These are phyloP conservation scores for Cinnamomum chago DNA, from an alignment of 164 flowering plant genomes.

Conservation along the genomic window DNA sequence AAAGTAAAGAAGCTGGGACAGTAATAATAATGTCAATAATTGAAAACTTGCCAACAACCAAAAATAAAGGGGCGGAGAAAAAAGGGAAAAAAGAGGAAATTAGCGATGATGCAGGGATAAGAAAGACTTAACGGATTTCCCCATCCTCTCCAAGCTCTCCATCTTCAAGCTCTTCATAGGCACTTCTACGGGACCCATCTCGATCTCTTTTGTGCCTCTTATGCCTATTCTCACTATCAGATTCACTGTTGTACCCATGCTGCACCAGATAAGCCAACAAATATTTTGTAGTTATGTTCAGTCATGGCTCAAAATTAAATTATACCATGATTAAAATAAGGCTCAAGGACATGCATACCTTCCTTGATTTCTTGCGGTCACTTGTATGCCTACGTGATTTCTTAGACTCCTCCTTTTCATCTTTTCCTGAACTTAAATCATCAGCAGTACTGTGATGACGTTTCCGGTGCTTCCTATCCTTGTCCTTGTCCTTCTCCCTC, in stretches of 20 bases:
- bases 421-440: constrained; percentile 64
- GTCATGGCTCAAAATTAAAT: too few species aligned
- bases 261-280: constrained; percentile 18
- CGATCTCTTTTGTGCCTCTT: constrained; percentile 80
- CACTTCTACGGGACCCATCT: constrained; percentile 68
- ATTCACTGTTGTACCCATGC: constrained; percentile 73
- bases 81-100: background rate
- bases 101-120: constrained; percentile 5
- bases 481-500: constrained; percentile 60
- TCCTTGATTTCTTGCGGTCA: constrained; percentile 85
- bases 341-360: constrained; percentile 34
- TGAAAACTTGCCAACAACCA: background rate
- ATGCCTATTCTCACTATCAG: constrained; percentile 79
- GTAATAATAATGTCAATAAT: background rate
- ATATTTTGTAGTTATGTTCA: background rate
- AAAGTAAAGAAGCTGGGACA: background rate
- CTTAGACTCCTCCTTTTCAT: constrained; percentile 72
- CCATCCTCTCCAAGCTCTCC: constrained; percentile 98
- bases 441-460: constrained; percentile 58
- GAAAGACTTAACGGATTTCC: constrained; percentile 53
- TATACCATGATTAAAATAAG: background rate
- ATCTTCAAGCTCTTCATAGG: constrained; percentile 93
- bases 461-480: constrained; percentile 67
- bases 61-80: background rate
- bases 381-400: constrained; percentile 71